Evolutionary conservation across 495 filamentous ascomycete species (phyloP).

Genomic region (Poronia punctata): DNA sequence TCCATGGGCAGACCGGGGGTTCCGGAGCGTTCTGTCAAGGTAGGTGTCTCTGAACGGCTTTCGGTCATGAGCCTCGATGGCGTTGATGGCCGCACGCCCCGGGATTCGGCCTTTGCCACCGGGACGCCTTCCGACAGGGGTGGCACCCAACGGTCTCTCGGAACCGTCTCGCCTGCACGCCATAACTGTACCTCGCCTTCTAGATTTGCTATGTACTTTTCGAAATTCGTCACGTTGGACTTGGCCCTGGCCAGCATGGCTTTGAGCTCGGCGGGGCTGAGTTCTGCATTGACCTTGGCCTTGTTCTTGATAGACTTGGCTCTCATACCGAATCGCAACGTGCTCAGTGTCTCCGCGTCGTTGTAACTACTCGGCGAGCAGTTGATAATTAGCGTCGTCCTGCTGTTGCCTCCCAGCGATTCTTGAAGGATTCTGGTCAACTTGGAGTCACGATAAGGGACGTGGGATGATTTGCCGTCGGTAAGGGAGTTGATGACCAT

Average conservation of each 20-base stretch:
- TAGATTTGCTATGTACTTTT: constrained; percentile 74
- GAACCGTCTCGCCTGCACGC: constrained; percentile 82
- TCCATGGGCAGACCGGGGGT: constrained; percentile 84
- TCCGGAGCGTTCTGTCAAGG: constrained; percentile 62
- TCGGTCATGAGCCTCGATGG: constrained; percentile 76
- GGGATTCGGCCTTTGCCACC: constrained; percentile 51
- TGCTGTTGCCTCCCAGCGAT: constrained; percentile 90
- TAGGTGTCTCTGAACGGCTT: constrained; percentile 67
- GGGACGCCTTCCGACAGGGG: constrained; percentile 54
- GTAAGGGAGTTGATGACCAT: constrained; percentile 99
- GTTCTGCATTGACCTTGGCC: constrained; percentile 97
- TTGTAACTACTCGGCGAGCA: constrained; percentile 98
- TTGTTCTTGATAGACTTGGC: constrained; percentile 99
- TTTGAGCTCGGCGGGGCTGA: constrained; percentile 93
- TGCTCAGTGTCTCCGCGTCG: constrained; percentile 89
- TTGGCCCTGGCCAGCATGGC: constrained; percentile 84
- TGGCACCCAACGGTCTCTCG: constrained; percentile 62
- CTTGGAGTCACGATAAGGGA: constrained; percentile 97
- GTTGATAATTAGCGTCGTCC: constrained; percentile 96
- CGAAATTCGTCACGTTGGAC: constrained; percentile 78
- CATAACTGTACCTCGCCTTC: constrained; percentile 80
- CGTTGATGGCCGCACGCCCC: constrained; percentile 63
- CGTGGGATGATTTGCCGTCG: constrained; percentile 94
- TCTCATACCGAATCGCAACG: constrained; percentile 89
- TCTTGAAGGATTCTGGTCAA: constrained; percentile 96